These are phyloP conservation scores for Cadophora malorum DNA, from an alignment of 2,329 filamentous ascomycete genomes.

Conservation along the genomic window DNA sequence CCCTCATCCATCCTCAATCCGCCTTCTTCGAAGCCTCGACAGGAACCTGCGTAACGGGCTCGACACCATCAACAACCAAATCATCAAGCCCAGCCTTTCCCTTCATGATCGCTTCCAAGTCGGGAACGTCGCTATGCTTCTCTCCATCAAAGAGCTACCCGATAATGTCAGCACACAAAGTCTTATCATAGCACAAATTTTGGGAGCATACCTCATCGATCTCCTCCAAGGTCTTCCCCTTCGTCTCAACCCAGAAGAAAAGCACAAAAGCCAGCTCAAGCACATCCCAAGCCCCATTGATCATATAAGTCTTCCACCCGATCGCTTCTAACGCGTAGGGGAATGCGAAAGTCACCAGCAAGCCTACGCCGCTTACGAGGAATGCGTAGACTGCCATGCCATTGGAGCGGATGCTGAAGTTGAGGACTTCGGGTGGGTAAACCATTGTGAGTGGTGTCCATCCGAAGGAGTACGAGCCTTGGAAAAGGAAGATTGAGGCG, in stretches of 20 bases:
- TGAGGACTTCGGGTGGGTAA: background rate
- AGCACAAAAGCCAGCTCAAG: background rate
- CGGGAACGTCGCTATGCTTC: background rate
- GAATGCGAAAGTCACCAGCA: background rate
- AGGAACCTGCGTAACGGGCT: conserved; percentile 1
- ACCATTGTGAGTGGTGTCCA: background rate
- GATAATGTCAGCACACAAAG: background rate
- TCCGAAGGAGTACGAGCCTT: conserved; percentile 55
- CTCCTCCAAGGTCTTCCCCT: background rate
- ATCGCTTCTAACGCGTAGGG: background rate
- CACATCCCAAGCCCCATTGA: background rate
- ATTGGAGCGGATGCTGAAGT: background rate
- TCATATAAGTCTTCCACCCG: background rate
- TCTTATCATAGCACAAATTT: background rate
- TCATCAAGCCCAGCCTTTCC: conserved; percentile 12
- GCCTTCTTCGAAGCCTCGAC: background rate
- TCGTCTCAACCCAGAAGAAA: background rate
- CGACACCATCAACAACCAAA: conserved; percentile 19
- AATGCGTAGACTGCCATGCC: background rate
- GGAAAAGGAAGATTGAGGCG: conserved; percentile 58
- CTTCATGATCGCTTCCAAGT: conserved; percentile 7
- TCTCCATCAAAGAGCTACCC: background rate
- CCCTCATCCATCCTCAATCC: background rate
- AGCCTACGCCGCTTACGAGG: background rate
- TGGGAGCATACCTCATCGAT: background rate